Evolutionary conservation across 768 basidiomycete species (phyloP).

Genomic region (Leucocoprinus leucothites): DNA sequence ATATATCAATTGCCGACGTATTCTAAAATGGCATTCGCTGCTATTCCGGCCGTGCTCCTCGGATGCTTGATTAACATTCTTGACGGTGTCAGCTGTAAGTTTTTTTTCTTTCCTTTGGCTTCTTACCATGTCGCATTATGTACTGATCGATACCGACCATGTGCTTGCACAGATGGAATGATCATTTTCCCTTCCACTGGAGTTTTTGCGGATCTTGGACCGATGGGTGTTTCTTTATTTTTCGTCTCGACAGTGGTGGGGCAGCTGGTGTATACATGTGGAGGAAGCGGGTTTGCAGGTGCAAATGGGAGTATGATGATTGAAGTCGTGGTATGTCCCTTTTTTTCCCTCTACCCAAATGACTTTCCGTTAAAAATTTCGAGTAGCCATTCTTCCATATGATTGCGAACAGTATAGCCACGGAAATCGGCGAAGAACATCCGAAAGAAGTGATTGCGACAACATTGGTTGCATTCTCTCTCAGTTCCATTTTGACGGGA

Average conservation of each 20-base stretch:
- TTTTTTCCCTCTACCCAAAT: neutral
- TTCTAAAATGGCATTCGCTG: conserved; percentile 31
- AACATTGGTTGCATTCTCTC: conserved; percentile 82
- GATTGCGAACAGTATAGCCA: conserved; percentile 72
- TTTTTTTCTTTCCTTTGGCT: conserved; percentile 14
- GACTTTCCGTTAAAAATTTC: neutral
- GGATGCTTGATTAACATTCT: conserved; percentile 86
- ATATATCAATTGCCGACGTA: conserved; percentile 16
- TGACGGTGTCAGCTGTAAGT: conserved; percentile 88
- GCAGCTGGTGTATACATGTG: conserved; percentile 81
- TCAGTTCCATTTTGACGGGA: conserved; percentile 89
- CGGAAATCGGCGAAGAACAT: conserved; percentile 66
- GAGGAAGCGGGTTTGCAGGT: conserved; percentile 86
- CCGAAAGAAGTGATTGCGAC: conserved; percentile 82
- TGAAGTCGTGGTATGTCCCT: conserved; percentile 79
- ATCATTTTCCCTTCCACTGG: conserved; percentile 88
- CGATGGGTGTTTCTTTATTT: conserved; percentile 94
- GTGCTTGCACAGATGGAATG: conserved; percentile 70
- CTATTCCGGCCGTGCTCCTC: conserved; percentile 81
- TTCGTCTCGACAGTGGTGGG: conserved; percentile 82
- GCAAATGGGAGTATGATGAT: conserved; percentile 99
- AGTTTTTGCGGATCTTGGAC: conserved; percentile 76
- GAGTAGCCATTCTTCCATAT: conserved; percentile 94
- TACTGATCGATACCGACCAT: neutral
- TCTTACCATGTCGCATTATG: no score